Conservation (phyloP, 768 basidiomycete species). For the Collybia mongolica region DNA sequence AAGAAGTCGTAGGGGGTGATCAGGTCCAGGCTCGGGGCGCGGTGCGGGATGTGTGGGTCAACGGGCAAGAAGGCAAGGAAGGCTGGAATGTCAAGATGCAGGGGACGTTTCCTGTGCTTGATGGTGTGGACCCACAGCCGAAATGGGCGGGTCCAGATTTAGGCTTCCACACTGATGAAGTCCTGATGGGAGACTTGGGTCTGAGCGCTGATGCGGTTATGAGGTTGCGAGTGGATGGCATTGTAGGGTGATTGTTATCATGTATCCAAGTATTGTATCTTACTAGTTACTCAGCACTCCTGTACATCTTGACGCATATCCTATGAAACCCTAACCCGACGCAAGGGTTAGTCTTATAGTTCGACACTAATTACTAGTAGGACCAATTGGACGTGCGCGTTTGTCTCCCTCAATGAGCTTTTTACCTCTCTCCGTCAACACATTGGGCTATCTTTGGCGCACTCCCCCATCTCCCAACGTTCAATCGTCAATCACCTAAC, state of each 20-base stretch:
- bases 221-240: constrained; percentile 35
- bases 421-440: too few species aligned
- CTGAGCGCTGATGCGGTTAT: constrained; percentile 34
- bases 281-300: background rate
- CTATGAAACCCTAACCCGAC: background rate
- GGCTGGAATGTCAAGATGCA: constrained; percentile 72
- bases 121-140: constrained; percentile 56
- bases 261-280: background rate
- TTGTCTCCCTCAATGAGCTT: too few species aligned
- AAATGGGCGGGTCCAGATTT: constrained; percentile 71
- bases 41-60: constrained; percentile 58
- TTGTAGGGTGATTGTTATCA: constrained; percentile 33
- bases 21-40: constrained; percentile 55
- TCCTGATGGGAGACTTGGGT: constrained; percentile 43
- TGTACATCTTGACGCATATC: background rate
- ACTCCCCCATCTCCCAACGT: background rate
- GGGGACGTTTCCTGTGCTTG: constrained; percentile 59
- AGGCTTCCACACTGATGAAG: constrained; percentile 56
- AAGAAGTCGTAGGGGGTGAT: constrained; percentile 59
- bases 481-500: too few species aligned
- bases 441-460: too few species aligned
- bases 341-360: background rate
- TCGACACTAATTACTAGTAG: too few species aligned
- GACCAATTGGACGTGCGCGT: too few species aligned
- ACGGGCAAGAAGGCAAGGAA: constrained; percentile 24